Base-by-base conservation (phyloP, 352 stramenopile species). In the Phytophthora parvispora region DNA sequence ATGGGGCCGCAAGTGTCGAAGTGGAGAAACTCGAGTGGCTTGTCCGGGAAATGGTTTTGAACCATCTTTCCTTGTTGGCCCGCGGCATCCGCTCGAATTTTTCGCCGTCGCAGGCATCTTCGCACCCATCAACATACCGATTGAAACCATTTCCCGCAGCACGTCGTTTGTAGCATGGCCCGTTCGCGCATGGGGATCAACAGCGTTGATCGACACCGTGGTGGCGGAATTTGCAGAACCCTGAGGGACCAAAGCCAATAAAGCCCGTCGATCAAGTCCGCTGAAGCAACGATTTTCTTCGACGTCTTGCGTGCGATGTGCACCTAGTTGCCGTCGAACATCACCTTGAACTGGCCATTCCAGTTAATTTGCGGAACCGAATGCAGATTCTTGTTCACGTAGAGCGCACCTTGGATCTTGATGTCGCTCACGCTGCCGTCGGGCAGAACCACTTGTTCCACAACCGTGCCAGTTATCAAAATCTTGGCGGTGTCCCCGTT, bases 1-100 rank as follows among this genome's bases (percentile, higher is more conserved):
- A 67, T 67, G n/a, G 50, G 52, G 0, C 64, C 50, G 43, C 57
- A 67, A 24, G 63, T 63, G 49, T 67, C 58, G 40, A 73, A 67
- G 52, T 73, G 65, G 6, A 67, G 51, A 4, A 64, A 32, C 28
- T 73, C 57, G 52, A 73, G 67, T 2, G 28, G 15, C 1, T 40
- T 27, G 45, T 69, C 65, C 13, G 51, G 34, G 45, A 60, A 69
- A 5, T 51, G 59, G 12, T 69, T 74, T 36, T 74, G 66, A 6
- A 65, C 66, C 66, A 69, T 74, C 15, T 74, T 74, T 1, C 60
- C 66, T 65, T 74, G 60, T 31, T 74, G 59, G 27, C 60, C 60
- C 60, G 5, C 60, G 58, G 34, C 58, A 74, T 10, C 24, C 6
- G 2, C 32, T 49, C 3, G 51, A 28, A n/a, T 32, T 24, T 4